A percentile compares a stretch with the other conserved stretches of the same genome.
These are phyloP conservation scores for Candida taoyuanica DNA, from an alignment of 805 yeast genomes.

Conservation along the genomic window DNA sequence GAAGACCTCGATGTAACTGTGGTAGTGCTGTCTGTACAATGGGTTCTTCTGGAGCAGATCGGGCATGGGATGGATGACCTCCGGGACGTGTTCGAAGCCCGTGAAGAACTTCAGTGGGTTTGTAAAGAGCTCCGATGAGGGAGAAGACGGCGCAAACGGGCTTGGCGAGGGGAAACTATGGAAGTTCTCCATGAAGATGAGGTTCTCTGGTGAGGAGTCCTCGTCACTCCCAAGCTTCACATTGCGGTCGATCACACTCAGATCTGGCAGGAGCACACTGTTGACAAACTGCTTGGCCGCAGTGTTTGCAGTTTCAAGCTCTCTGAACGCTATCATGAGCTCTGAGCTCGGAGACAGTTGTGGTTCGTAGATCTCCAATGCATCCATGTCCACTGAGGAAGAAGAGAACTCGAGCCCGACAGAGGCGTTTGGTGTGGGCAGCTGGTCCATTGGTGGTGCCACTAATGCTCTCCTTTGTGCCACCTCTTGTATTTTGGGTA, in stretches of 20 bases:
- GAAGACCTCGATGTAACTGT: slow-evolving; percentile 57
- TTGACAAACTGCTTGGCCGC: slow-evolving; percentile 18
- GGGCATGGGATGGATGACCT: slow-evolving; percentile 42
- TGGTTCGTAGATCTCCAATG: too few species aligned
- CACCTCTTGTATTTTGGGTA: too few species aligned
- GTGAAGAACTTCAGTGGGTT: slow-evolving; percentile 10
- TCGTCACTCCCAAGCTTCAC: slow-evolving; percentile 2
- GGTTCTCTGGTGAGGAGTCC: slow-evolving; percentile 10
- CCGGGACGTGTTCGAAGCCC: slow-evolving; percentile 17
- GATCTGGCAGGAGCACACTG: slow-evolving; percentile 14
- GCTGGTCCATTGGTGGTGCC: slow-evolving; percentile 1
- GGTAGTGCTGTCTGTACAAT: slow-evolving; percentile 54
- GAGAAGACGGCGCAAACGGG: not conserved
- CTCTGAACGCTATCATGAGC: slow-evolving; percentile 13
- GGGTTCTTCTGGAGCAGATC: slow-evolving; percentile 57
- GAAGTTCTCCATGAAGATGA: slow-evolving; percentile 10
- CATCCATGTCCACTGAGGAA: not conserved
- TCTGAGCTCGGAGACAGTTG: too few species aligned
- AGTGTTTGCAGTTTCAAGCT: slow-evolving; percentile 14
- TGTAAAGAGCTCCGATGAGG: slow-evolving; percentile 1
- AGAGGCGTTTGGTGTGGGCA: slow-evolving; percentile 2
- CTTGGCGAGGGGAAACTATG: slow-evolving; percentile 2
- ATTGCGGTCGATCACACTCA: slow-evolving; percentile 1
- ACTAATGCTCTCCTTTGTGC: too few species aligned
- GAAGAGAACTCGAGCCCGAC: not conserved